Evolutionary conservation across 306 rosid species (phyloP), one percentile per base, ranked within the genome.

Genomic region (Cyclanthera cordifolia): DNA sequence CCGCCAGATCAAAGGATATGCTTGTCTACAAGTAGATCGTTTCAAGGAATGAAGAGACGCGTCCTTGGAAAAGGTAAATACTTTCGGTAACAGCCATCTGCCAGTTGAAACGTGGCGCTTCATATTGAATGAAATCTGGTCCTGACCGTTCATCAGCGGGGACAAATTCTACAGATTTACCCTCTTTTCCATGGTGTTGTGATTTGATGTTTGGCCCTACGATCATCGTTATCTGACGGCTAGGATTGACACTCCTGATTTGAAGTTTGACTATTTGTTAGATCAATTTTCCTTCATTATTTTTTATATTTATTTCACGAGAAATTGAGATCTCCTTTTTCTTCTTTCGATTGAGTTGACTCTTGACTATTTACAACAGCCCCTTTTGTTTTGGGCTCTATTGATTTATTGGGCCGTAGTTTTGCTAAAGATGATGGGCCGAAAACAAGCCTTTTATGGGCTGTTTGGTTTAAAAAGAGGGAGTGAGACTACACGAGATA

Each of bases 1-100:
- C 70, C 70, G 70, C 53, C 70, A 43, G 2, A 43, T 64, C 70
- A 43, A 52, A 43, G 70, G 70, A 64, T 64, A 64, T 43, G 70
- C 53, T 64, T 41, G 70, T 64, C 70, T 50, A 12, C 53, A 64
- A 64, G 34, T 64, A 43, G 52, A 64, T 64, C 34, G 70, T 43
- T 64, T 41, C 53, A 64, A 64, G 34, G 70, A 64, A 64, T 41
- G 70, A 64, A 41, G 70, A 45, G 53, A 43, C 70, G 70, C 52
- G 20, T 64, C 53, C 53, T 64, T 64, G 70, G 70, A 64, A 64
- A 64, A 64, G 23, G 70, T 8, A 64, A 64, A 43, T 21, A 14
- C 53, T 64, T 43, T 64, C 4, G 0, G 32, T 32, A 59, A 0
- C 5, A 58, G 14, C 69, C 51, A 39, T 61, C 16, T 34, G 4